Evolutionary conservation across 2,329 filamentous ascomycete species (phyloP), one percentile per base, ranked within the genome.

Genomic region (Diaporthe sp.): DNA sequence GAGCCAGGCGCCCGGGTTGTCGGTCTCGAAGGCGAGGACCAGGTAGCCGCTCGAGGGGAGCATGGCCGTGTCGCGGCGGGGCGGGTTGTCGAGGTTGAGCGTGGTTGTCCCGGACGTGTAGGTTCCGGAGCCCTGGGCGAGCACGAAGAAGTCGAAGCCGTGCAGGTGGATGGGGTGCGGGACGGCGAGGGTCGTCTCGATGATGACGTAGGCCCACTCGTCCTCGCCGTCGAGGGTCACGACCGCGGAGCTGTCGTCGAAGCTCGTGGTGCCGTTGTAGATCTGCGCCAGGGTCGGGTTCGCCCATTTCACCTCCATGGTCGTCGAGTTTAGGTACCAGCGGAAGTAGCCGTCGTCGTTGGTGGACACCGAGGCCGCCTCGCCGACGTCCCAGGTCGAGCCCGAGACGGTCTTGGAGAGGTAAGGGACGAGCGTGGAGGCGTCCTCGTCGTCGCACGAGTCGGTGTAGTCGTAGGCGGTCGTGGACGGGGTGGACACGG

Each of bases 1-100:
- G n/a, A 87, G 78, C 86, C 86, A 88, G 3, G 75, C 82, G 20
- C 89, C 89, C 0, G 88, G 89, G 79, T 90, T 90, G 79, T 91
- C 86, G 0, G 87, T 84, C 75, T 84, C 78, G 79, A 89, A 90
- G 0, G 85, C 88, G 12, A 90, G 81, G 4, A 86, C 86, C 7
- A 90, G 78, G 78, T 87, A 87, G 0, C 88, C 89, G 10, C 80
- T 80, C 1, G 80, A 79, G 0, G 86, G 85, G 1, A 90, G 79
- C 74, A 86, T 83, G 6, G 86, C 85, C 0, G 85, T 86, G 78
- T 90, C 89, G 44, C 89, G 82, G 0, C 88, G 84, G 0, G 87
- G 83, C 1, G 88, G 87, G 75, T 89, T 90, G 73, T 82, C 76
- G 9, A 80, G 81, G 71, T 83, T 85, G 7, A 83, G 80, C 37